Evolutionary conservation across 2,329 filamentous ascomycete species (phyloP).

Genomic region (Fusarium virguliforme): DNA sequence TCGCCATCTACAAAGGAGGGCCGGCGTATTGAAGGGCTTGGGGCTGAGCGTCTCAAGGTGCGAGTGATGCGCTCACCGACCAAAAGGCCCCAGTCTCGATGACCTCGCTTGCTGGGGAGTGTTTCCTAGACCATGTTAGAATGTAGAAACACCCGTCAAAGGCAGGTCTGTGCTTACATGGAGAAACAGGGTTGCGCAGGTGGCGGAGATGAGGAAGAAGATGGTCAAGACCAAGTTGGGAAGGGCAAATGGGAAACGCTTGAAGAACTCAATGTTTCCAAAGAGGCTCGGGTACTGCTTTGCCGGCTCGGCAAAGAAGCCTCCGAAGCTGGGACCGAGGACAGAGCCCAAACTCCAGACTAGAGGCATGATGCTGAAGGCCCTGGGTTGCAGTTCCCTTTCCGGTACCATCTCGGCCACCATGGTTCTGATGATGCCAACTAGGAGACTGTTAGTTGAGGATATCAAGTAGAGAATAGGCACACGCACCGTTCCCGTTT

Average conservation of each 20-base stretch:
- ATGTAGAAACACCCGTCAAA: background rate
- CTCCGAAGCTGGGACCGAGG: constrained; percentile 90
- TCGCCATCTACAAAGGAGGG: constrained; percentile 71
- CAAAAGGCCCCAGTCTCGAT: constrained; percentile 81
- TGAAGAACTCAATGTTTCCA: constrained; percentile 77
- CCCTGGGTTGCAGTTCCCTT: constrained; percentile 86
- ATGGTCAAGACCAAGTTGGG: constrained; percentile 85
- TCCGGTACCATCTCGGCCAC: constrained; percentile 94
- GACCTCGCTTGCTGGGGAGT: constrained; percentile 77
- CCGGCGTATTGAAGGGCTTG: constrained; percentile 55
- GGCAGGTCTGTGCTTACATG: constrained; percentile 62
- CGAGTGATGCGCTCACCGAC: constrained; percentile 77
- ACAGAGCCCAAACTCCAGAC: constrained; percentile 91
- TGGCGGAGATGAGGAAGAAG: constrained; percentile 85
- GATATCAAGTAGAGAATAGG: too few species aligned
- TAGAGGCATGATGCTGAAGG: constrained; percentile 94
- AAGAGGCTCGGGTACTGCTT: constrained; percentile 82
- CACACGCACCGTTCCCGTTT: constrained; percentile 82
- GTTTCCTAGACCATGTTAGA: constrained; percentile 75
- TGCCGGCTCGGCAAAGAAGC: constrained; percentile 86
- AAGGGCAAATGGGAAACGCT: constrained; percentile 84
- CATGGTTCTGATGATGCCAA: constrained; percentile 93
- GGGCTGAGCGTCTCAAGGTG: constrained; percentile 53
- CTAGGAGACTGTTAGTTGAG: constrained; percentile 55
- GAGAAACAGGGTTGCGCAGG: constrained; percentile 83